phyloP scores from a whole-genome alignment of 2,329 filamentous ascomycete species.

The Gnomoniopsis sp. region DNA sequence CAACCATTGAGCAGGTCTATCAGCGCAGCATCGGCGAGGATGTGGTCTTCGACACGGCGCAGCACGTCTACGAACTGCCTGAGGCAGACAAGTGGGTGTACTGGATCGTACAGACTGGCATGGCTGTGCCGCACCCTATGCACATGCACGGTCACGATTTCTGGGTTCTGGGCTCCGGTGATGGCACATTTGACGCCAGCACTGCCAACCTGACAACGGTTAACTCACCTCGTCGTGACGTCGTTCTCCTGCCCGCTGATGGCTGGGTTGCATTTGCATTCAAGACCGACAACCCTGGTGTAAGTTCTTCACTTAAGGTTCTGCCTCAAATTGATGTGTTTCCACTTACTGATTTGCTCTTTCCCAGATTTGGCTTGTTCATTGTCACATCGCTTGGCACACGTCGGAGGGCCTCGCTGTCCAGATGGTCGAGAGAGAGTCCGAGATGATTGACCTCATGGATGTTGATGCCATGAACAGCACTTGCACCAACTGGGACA shows the following conservation, averaged over 20 bases:
- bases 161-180: slow-evolving; percentile 35
- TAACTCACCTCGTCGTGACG: slow-evolving; percentile 35
- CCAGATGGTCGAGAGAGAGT: slow-evolving; percentile 30
- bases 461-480: slow-evolving; percentile 5
- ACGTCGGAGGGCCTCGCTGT: slow-evolving; percentile 32
- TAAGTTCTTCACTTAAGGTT: neutral
- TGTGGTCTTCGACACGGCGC: neutral
- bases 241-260: slow-evolving; percentile 26
- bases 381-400: slow-evolving; percentile 31
- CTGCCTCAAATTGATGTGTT: neutral
- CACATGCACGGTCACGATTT: slow-evolving; percentile 52
- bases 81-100: slow-evolving; percentile 24
- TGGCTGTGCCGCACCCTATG: slow-evolving; percentile 39
- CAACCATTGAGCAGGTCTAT: slow-evolving; percentile 16
- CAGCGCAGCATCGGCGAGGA: neutral
- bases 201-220: slow-evolving; percentile 19
- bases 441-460: slow-evolving; percentile 19
- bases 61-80: slow-evolving; percentile 1
- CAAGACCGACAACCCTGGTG: slow-evolving; percentile 29
- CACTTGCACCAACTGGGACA: slow-evolving; percentile 10
- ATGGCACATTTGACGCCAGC: slow-evolving; percentile 26
- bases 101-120: slow-evolving; percentile 24
- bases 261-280: slow-evolving; percentile 30
- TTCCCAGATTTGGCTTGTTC: slow-evolving; percentile 26
- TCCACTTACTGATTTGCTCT: neutral